These are phyloP conservation scores for Starmerella lactis-condensi DNA, from an alignment of 805 yeast genomes.

Conservation along the genomic window DNA sequence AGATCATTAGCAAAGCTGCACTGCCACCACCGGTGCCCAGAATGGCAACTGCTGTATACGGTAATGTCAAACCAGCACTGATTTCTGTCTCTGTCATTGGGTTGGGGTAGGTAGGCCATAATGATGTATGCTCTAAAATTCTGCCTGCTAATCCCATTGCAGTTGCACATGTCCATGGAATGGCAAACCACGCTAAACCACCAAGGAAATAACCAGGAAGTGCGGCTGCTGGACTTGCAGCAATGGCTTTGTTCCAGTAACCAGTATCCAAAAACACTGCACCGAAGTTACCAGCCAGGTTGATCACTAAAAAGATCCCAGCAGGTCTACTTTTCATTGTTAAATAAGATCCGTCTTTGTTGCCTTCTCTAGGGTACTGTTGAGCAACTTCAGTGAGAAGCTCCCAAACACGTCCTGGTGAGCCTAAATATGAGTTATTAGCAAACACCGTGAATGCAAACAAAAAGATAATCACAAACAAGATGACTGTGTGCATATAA, in stretches of 20 bases:
- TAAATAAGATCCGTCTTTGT: slow-evolving; percentile 69
- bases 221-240: slow-evolving; percentile 67
- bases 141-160: slow-evolving; percentile 76
- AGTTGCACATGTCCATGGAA: slow-evolving; percentile 66
- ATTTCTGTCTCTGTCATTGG: slow-evolving; percentile 50
- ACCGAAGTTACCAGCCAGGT: slow-evolving; percentile 76
- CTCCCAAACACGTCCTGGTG: slow-evolving; percentile 69
- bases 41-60: slow-evolving; percentile 64
- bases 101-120: slow-evolving; percentile 66
- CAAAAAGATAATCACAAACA: slow-evolving; percentile 57
- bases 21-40: slow-evolving; percentile 81
- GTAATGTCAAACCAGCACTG: slow-evolving; percentile 49
- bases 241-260: slow-evolving; percentile 77
- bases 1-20: slow-evolving; percentile 57
- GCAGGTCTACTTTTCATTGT: slow-evolving; percentile 77
- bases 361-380: slow-evolving; percentile 52
- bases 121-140: slow-evolving; percentile 47
- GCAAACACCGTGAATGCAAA: slow-evolving; percentile 70
- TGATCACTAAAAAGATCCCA: slow-evolving; percentile 77
- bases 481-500: slow-evolving; percentile 62
- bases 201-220: slow-evolving; percentile 77
- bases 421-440: slow-evolving; percentile 49
- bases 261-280: slow-evolving; percentile 76
- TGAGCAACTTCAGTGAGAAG: slow-evolving; percentile 38
- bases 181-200: slow-evolving; percentile 80